Evolutionary conservation across 495 filamentous ascomycete genomes (phyloP).

Genomic region (Annulohypoxylon maeteangense): DNA sequence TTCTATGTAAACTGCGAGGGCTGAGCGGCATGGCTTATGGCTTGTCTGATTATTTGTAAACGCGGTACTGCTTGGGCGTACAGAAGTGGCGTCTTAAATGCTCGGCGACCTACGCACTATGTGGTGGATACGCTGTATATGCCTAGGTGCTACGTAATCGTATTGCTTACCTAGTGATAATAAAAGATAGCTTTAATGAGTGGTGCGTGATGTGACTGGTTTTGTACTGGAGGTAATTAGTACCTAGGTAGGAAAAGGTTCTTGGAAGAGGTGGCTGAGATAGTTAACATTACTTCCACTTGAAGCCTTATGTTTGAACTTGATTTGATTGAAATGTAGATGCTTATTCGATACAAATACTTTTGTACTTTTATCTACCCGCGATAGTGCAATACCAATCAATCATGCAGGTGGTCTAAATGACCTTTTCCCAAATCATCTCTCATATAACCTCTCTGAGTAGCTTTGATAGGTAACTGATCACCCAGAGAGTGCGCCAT

Average conservation of each 20-base stretch:
- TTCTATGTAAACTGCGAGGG: neutral
- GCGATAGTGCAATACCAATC: neutral
- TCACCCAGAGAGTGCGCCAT: neutral
- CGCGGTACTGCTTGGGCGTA: slow-evolving; percentile 6
- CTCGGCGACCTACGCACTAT: neutral
- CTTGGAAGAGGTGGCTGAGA: neutral
- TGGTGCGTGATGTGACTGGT: neutral
- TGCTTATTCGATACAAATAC: neutral
- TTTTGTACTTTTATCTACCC: neutral
- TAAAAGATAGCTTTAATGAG: slow-evolving; percentile 2
- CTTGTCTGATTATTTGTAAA: neutral
- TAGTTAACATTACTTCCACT: neutral
- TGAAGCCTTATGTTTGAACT: too few relatives aligned
- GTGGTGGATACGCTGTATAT: neutral
- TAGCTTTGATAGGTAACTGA: too few relatives aligned
- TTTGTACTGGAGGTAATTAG: too few relatives aligned
- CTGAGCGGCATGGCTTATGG: neutral
- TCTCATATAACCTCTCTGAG: neutral
- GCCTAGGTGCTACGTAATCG: neutral
- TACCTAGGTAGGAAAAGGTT: too few relatives aligned
- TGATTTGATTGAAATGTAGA: neutral
- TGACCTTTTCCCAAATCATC: neutral
- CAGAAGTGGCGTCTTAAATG: neutral
- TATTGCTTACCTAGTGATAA: slow-evolving; percentile 12
- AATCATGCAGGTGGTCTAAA: neutral